A percentile compares a stretch with the other conserved stretches of the same genome.
Evolutionary conservation across 2,329 filamentous ascomycete species (phyloP).

Genomic region (Chaetomiaceae sp.): DNA sequence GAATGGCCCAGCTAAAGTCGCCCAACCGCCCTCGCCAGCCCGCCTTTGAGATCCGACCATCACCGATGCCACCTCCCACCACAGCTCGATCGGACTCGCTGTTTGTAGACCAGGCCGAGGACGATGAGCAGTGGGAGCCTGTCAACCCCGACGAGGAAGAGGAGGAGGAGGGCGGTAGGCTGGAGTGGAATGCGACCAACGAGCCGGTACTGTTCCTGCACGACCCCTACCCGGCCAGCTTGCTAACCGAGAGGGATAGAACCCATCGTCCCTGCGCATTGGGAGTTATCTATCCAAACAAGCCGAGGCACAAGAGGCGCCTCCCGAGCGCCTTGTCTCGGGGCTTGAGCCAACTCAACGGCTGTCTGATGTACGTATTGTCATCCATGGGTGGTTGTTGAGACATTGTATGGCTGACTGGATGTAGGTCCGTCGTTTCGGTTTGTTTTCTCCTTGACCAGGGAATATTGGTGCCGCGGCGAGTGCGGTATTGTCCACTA

Average conservation of each 20-base stretch:
- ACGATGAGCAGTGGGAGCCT: conserved; percentile 69
- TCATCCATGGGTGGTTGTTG: background rate
- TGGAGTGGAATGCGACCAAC: conserved; percentile 70
- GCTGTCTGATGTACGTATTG: conserved; percentile 59
- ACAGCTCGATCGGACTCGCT: conserved; percentile 48
- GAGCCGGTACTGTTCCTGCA: conserved; percentile 45
- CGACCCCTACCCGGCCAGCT: background rate
- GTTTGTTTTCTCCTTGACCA: conserved; percentile 30
- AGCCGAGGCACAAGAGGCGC: conserved; percentile 9
- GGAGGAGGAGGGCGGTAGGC: conserved; percentile 59
- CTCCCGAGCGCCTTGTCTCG: conserved; percentile 23
- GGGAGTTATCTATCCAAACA: conserved; percentile 34
- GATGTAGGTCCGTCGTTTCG: conserved; percentile 29
- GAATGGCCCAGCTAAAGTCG: conserved; percentile 36
- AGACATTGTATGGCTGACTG: conserved; percentile 25
- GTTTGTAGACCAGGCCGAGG: conserved; percentile 61
- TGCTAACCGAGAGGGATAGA: conserved; percentile 36
- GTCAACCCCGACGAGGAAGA: conserved; percentile 53
- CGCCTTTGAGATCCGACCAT: conserved; percentile 34
- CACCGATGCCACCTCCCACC: conserved; percentile 38
- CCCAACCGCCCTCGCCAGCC: conserved; percentile 32
- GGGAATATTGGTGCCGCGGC: background rate
- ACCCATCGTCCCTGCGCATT: conserved; percentile 40
- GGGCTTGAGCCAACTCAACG: conserved; percentile 68
- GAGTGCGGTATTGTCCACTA: too few species aligned